A percentile compares a stretch with the other conserved stretches of the same genome.
Evolutionary conservation across 2,329 filamentous ascomycete genomes (phyloP).

Genomic region (Apiospora rasikravindrae): DNA sequence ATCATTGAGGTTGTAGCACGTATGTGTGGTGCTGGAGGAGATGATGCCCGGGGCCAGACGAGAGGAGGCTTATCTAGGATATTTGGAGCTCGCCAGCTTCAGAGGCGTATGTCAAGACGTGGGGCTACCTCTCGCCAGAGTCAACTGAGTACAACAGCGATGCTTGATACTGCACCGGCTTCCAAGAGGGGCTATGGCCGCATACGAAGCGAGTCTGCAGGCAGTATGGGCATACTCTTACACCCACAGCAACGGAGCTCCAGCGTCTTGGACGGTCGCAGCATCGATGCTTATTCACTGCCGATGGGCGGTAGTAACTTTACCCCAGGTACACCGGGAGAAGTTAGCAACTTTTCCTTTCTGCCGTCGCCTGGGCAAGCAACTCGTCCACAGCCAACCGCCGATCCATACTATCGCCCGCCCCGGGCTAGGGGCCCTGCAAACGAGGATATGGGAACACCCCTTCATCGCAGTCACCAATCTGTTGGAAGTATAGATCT

Average conservation of each 20-base stretch:
- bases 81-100: constrained; percentile 89
- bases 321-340: constrained; percentile 75
- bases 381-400: constrained; percentile 50
- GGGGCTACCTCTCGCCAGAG: constrained; percentile 73
- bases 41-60: constrained; percentile 70
- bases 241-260: constrained; percentile 55
- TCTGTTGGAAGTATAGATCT: constrained; percentile 46
- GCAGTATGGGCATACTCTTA: constrained; percentile 59
- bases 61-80: constrained; percentile 87
- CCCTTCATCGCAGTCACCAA: constrained; percentile 39
- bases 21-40: constrained; percentile 80
- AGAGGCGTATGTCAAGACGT: constrained; percentile 71
- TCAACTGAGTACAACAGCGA: constrained; percentile 81
- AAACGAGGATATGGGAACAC: constrained; percentile 49
- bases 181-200: constrained; percentile 67
- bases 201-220: constrained; percentile 65
- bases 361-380: constrained; percentile 61
- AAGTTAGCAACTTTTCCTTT: constrained; percentile 75
- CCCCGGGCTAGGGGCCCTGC: constrained; percentile 74
- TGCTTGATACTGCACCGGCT: constrained; percentile 73
- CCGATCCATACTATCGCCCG: constrained; percentile 88
- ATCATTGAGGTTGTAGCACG: constrained; percentile 87
- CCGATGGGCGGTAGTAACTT: constrained; percentile 66
- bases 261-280: constrained; percentile 59
- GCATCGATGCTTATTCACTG: constrained; percentile 50